Evolutionary conservation across 2,329 filamentous ascomycete genomes (phyloP), one percentile per base, ranked within the genome.

Genomic region (Aspergillus brasiliensis): DNA sequence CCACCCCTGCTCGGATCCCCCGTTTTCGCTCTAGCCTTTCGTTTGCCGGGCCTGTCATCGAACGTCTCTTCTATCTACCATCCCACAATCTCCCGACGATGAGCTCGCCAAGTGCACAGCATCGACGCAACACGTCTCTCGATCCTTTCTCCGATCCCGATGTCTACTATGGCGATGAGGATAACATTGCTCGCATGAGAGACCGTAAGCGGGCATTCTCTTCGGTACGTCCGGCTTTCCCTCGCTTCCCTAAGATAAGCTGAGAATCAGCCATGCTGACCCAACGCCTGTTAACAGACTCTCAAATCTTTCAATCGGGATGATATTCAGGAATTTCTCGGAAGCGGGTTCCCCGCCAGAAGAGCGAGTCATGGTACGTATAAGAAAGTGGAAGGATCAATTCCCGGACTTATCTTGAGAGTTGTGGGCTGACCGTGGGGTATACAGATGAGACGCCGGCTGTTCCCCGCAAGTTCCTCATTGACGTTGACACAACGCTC

Each of bases 401-500:
- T 25, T 17, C 13, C 7, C 7, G 8, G 23, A 38, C 19, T 13
- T 8, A 46, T 48, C 8, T 4, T 3, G 51, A 27, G 42, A 13
- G 27, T 27, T 19, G 11, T 47, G 15, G 21, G 63, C 60, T 70
- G 62, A 71, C 59, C 51, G 51, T 56, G 51, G 48, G 51, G 15
- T 25, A 51, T 27, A 27, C 71, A 95, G 93, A 97, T 80, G 92
- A 93, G 75, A 81, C 82, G 51, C 85, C 87, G 34, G 80, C 86
- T 52, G 82, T 86, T 51, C 86, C 90, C 58, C 90, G 91, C 62
- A 89, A 89, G 67, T 97, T 96, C 77, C 84, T 96, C 38, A 88
- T 98, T 74, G 86, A 95, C 68, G 93, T 98, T 69, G 90, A 96
- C 51, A 82, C 86, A 21, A 97, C 93, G 0, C 83, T 97, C 59